Evolutionary conservation across 345 rosid genomes (phyloP).

Genomic region (Euclidium syriacum): DNA sequence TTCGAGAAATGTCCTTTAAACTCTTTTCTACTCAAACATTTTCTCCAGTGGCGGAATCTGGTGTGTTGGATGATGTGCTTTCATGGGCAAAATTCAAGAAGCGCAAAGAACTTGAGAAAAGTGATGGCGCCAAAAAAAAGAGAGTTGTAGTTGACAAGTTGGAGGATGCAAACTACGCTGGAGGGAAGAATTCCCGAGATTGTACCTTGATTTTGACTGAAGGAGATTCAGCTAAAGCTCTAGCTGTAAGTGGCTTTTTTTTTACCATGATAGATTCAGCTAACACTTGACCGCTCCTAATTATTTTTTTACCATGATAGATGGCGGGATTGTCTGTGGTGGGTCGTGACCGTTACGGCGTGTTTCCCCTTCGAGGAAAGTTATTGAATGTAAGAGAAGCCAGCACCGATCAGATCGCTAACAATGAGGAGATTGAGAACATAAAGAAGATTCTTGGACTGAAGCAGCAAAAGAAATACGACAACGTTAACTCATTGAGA

Average conservation of each 20-base stretch:
- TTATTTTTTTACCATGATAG: constrained; percentile 38
- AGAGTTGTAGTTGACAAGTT: constrained; percentile 65
- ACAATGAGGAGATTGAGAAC: constrained; percentile 78
- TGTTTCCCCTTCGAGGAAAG: constrained; percentile 93
- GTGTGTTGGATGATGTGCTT: constrained; percentile 67
- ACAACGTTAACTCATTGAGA: constrained; percentile 78
- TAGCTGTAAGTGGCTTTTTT: constrained; percentile 60
- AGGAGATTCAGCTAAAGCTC: constrained; percentile 98
- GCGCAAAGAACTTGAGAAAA: constrained; percentile 85
- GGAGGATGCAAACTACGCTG: constrained; percentile 92
- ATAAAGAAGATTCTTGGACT: constrained; percentile 93
- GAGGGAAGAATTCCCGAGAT: constrained; percentile 63
- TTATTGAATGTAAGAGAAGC: constrained; percentile 96
- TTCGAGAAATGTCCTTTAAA: background rate
- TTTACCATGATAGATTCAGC: background rate
- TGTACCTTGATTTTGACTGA: constrained; percentile 95
- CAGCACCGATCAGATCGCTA: constrained; percentile 65
- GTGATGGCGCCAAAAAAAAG: constrained; percentile 73
- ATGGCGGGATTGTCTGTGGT: constrained; percentile 68
- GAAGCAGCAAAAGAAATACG: constrained; percentile 71
- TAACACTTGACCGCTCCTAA: constrained; percentile 5
- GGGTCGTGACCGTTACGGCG: constrained; percentile 69
- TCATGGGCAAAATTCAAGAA: constrained; percentile 90
- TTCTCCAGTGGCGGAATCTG: constrained; percentile 74
- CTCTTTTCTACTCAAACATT: background rate